Base-by-base conservation (phyloP, 345 rosid species). In the Brassica napus region DNA sequence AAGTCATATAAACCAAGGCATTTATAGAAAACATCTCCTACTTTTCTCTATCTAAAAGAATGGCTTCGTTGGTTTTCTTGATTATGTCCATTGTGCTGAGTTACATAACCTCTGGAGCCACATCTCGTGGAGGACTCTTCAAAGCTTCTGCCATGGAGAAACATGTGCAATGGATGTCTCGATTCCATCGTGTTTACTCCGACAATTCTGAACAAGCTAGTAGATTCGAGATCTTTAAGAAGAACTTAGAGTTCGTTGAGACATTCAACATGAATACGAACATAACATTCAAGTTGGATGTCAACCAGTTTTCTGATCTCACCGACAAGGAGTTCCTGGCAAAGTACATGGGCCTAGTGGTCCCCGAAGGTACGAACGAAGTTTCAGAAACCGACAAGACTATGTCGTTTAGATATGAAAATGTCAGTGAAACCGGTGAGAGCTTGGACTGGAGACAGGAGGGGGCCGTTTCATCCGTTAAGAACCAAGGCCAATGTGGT, bases 251-350 rank as follows among this genome's bases (percentile, higher is more conserved):
- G 39, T 83, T 75, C 14, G 72, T 88, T 0, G 82, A 87, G 8
- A 72, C 63, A 5, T 86, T 81, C 76, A 88, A 86, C 74, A 81
- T 75, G 8, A 77, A 62, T 0, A 65, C 64, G 23, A 82, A 71
- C 37, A 62, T 0, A 44, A 71, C 81, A 54, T 86, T 78, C 66
- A 69, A 42, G 60, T 54, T 85, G 31, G 81, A 85, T 18, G 37
- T 82, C 58, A 92, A 92, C 31, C 69, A 75, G 24, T 88, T 88
- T 81, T 81, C 92, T 8, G 89, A 91, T 71, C 75, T 84, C 8
- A 85, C 87, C 0, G 34, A 78, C 1, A 81, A 89, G 35, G 94
- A 89, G 57, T 91, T 89, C 58, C 78, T 64, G 1, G 78, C 82
- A 2, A 39, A 54, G 0, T 44, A 61, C 59, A 80, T 82, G 1